These are phyloP conservation scores for Daucus carota DNA, from an alignment of 129 eudicot genomes.

Conservation along the genomic window DH1_v3.0 NC_030382.2:54014001-54014500, in stretches of 20 bases:
- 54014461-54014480: conserved; percentile 12
- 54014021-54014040: too few species aligned
- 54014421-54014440: background rate
- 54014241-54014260: background rate
- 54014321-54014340: background rate
- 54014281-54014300: background rate
- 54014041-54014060: too few species aligned
- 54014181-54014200: background rate
- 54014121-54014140: background rate
- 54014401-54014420: background rate
- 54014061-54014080: too few species aligned
- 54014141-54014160: too few species aligned
- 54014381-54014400: background rate
- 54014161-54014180: background rate
- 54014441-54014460: conserved; percentile 8
- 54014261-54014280: background rate
- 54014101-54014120: too few species aligned
- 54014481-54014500: conserved; percentile 5
- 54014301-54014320: background rate
- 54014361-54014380: background rate
- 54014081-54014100: too few species aligned
- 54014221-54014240: background rate
- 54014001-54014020: background rate
- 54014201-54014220: too few species aligned
- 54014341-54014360: background rate